Conservation (phyloP, 192 early-diverging fungal genomes). For the Mortierella hygrophila region DNA sequence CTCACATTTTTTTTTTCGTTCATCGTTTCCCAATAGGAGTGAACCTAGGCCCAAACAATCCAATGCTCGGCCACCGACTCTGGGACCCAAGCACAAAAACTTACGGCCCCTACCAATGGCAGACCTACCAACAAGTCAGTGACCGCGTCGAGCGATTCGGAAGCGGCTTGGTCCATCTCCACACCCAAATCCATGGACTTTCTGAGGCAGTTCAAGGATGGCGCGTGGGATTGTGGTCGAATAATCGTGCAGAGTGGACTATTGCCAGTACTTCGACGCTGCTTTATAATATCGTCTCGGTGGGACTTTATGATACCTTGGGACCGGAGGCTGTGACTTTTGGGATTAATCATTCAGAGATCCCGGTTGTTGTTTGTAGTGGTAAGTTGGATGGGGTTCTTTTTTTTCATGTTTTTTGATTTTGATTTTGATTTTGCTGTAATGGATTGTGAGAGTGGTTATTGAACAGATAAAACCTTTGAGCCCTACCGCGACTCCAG, state of each 20-base stretch:
- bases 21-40: conserved; percentile 45
- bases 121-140: conserved; percentile 71
- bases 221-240: conserved; percentile 75
- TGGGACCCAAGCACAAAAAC: conserved; percentile 64
- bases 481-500: too few relatives aligned
- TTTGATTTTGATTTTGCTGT: too few relatives aligned
- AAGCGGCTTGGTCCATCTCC: conserved; percentile 70
- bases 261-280: conserved; percentile 71
- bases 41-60: conserved; percentile 62
- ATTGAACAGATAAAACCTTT: background rate
- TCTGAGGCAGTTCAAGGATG: conserved; percentile 16
- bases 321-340: conserved; percentile 85
- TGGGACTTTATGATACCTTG: conserved; percentile 90
- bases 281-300: conserved; percentile 70
- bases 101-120: conserved; percentile 74
- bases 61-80: conserved; percentile 68
- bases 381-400: background rate
- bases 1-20: background rate
- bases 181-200: background rate
- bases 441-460: background rate
- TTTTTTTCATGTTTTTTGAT: background rate
- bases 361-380: conserved; percentile 72
- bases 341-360: conserved; percentile 85
- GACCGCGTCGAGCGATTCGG: conserved; percentile 70
- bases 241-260: conserved; percentile 81